Base-by-base conservation (phyloP, 768 basidiomycete species). In the Crucibulum laeve region DNA sequence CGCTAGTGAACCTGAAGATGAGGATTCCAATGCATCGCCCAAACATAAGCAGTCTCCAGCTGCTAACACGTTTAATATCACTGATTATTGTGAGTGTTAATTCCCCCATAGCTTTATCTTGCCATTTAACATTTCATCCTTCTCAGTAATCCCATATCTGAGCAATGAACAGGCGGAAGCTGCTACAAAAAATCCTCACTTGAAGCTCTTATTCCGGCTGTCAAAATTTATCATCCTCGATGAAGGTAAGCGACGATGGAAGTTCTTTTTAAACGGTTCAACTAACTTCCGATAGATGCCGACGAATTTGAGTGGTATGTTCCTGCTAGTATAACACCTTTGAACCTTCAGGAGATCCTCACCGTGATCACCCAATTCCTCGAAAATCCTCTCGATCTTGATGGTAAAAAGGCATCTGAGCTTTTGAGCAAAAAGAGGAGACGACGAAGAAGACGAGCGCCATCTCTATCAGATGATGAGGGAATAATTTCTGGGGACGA, bases 201-300 rank as follows among this genome's bases (percentile, higher is more conserved):
- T 97, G 48, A 93, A 92, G 59, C 77, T 98, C 21, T 62, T 98
- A 48, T 86, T 96, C 62, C 82, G 86, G 25, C 68, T 98, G 5
- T 69, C 84, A 17, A 79, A 82, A 26, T 94, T 94, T 60, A 70
- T 68, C 48, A 70, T 84, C 36, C 61, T 74, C 8, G 75, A 80
- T 42, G 81, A 90, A 58, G 78, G 91, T 88, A 52, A 39, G 74
- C 50, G 43, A 43, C 45, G 22, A 18, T n/a, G 15, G 13, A 14
- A 14, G 28, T 23, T 3, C 38, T 38, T 3, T 15, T 38, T 15
- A 22, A 13, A n/a, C 43, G 22, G 19, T 15, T 43, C 45, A n/a
- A 51, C 37, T 30, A 35, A 24, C 40, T 21, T 44, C 42, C 10
- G 18, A 40, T 30, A 86, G 86, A 76, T 52, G 76, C 74, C 22